A percentile compares a stretch with the other conserved stretches of the same genome.
phyloP scores from a whole-genome alignment of 2,329 filamentous ascomycete species.

The Exophiala sp. region DNA sequence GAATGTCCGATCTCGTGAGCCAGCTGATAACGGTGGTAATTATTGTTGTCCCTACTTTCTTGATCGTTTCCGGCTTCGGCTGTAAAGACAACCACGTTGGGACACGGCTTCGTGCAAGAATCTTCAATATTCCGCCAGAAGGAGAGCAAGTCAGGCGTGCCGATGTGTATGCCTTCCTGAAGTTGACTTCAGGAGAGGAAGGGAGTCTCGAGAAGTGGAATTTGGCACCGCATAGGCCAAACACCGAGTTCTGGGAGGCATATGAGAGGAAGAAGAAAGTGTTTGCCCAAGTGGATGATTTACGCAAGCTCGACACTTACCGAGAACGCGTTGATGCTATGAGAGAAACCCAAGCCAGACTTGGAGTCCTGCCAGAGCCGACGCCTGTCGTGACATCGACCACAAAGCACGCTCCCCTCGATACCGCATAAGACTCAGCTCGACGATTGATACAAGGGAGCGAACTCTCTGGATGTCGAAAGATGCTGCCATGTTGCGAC shows the following conservation, averaged over 20 bases:
- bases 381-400: too few relatives aligned
- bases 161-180: conserved; percentile 24
- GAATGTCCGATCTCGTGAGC: conserved; percentile 17
- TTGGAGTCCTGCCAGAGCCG: too few relatives aligned
- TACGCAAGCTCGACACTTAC: too few relatives aligned
- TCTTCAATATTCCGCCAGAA: background rate
- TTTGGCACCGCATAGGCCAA: conserved; percentile 17
- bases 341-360: too few relatives aligned
- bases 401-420: too few relatives aligned
- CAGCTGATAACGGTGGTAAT: conserved; percentile 22
- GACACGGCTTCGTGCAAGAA: background rate
- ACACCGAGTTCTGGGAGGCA: conserved; percentile 15
- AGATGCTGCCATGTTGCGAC: too few relatives aligned
- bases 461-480: too few relatives aligned
- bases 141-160: conserved; percentile 13
- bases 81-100: conserved; percentile 48
- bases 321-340: too few relatives aligned
- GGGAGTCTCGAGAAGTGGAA: conserved; percentile 26
- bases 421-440: too few relatives aligned
- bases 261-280: conserved; percentile 16
- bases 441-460: too few relatives aligned
- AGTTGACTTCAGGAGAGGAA: conserved; percentile 16
- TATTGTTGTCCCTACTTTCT: conserved; percentile 19
- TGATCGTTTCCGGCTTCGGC: conserved; percentile 41
- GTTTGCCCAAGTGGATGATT: too few relatives aligned